phyloP scores from a whole-genome alignment of 768 basidiomycete genomes.

The Kwoniella sp. region DNA sequence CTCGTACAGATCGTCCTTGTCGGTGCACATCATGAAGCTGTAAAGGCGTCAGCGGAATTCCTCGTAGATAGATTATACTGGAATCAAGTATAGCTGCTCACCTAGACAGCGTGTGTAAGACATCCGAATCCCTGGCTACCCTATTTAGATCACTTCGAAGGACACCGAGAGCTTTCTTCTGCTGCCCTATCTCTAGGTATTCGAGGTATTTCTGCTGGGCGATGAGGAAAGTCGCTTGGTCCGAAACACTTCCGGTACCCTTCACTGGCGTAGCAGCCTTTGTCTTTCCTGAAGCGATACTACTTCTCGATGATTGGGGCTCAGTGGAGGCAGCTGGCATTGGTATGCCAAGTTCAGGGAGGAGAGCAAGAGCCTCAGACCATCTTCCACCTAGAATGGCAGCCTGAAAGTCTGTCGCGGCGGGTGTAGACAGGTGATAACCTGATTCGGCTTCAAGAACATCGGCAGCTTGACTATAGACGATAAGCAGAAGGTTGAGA shows the following conservation, averaged over 20 bases:
- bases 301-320: constrained; percentile 56
- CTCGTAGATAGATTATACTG: too few relatives aligned
- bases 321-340: constrained; percentile 26
- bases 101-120: constrained; percentile 87
- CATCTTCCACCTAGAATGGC: constrained; percentile 79
- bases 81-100: constrained; percentile 53
- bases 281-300: constrained; percentile 34
- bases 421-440: constrained; percentile 74
- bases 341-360: constrained; percentile 68
- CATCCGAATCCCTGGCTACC: constrained; percentile 73
- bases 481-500: constrained; percentile 65
- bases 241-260: constrained; percentile 28
- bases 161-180: constrained; percentile 78
- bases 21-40: constrained; percentile 90
- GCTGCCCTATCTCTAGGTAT: constrained; percentile 76
- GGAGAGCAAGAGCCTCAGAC: constrained; percentile 71
- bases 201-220: constrained; percentile 96
- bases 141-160: constrained; percentile 87
- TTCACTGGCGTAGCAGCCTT: constrained; percentile 15
- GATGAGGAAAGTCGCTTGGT: constrained; percentile 85
- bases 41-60: constrained; percentile 28
- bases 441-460: constrained; percentile 91
- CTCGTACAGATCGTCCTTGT: constrained; percentile 76
- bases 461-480: constrained; percentile 75
- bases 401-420: constrained; percentile 76